Evolutionary conservation across 140 eudicot species (phyloP), one percentile per base, ranked within the genome.

Genomic region (Flaveria floridana): DNA sequence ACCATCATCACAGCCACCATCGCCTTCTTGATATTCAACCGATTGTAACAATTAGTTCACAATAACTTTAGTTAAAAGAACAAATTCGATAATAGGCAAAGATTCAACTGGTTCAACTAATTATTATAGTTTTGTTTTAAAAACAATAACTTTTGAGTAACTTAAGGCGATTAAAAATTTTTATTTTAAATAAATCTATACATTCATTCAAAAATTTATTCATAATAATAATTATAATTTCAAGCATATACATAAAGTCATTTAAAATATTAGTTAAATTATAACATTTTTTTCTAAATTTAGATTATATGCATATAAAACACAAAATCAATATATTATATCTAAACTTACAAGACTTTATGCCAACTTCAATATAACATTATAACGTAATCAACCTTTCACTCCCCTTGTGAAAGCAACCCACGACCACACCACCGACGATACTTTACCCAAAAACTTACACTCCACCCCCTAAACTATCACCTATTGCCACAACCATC

Each of bases 401-500:
- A 57, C 70, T 64, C 53, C 65, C 55, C 76, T 55, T 46, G 15
- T 76, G 83, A 80, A 71, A 79, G 75, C 79, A 80, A 80, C 83
- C 19, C 76, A 67, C 76, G 46, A 73, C 75, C 83, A 72, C 52
- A 79, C 79, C 83, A 80, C 83, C 83, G 83, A 80, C 83, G 80
- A 80, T 67, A 19, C 83, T 74, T 80, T 67, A 73, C 83, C 83
- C 52, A 56, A 55, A 12, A 65, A 6, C 3, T 80, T 80, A 28
- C 76, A 74, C 10, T 46, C 42, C 14, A 19, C 70, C 11, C 65
- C 79, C 55, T 79, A 26, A 56, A 73, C 48, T 4, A 16, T 67
- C 66, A 1, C 37, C 2, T 25, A 79, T 44, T 18, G 66, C 44
- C 76, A 61, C 41, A 8, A 8, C 3, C 15, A 25, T 72, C 65